Evolutionary conservation across 1,139 yeast genomes (phyloP).

Genomic region (Yamadazyma buinensis): DNA sequence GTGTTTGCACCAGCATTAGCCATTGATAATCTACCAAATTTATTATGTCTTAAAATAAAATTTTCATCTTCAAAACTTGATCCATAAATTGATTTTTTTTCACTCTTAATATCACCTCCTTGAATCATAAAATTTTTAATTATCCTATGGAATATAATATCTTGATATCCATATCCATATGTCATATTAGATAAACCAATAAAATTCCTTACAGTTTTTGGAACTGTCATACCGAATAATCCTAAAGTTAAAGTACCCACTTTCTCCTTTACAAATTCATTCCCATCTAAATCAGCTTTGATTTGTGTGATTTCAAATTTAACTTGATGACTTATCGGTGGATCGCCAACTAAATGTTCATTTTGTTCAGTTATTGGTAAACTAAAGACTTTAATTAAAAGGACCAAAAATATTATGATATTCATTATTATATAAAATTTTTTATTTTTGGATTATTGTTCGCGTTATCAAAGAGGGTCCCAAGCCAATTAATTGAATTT

Average conservation of each 20-base stretch:
- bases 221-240: conserved; percentile 29
- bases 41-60: conserved; percentile 30
- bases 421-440: background rate
- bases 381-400: conserved; percentile 1
- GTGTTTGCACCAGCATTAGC: conserved; percentile 40
- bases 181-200: conserved; percentile 29
- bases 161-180: conserved; percentile 33
- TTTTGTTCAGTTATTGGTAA: conserved; percentile 3
- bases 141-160: conserved; percentile 33
- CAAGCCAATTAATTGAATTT: too few relatives aligned
- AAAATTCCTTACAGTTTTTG: conserved; percentile 38
- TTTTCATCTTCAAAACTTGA: conserved; percentile 36
- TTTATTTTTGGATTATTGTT: background rate
- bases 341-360: conserved; percentile 17
- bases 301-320: conserved; percentile 18
- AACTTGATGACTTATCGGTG: conserved; percentile 26
- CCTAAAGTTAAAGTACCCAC: conserved; percentile 22
- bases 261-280: conserved; percentile 6
- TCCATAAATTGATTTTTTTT: conserved; percentile 29
- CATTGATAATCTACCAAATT: conserved; percentile 39
- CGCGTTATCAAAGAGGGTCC: background rate
- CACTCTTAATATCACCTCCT: conserved; percentile 32
- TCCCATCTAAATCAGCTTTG: conserved; percentile 9
- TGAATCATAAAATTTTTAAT: conserved; percentile 37
- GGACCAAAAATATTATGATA: background rate